Evolutionary conservation across 805 yeast species (phyloP).

Genomic region (Hermanozyma aechmeae): DNA sequence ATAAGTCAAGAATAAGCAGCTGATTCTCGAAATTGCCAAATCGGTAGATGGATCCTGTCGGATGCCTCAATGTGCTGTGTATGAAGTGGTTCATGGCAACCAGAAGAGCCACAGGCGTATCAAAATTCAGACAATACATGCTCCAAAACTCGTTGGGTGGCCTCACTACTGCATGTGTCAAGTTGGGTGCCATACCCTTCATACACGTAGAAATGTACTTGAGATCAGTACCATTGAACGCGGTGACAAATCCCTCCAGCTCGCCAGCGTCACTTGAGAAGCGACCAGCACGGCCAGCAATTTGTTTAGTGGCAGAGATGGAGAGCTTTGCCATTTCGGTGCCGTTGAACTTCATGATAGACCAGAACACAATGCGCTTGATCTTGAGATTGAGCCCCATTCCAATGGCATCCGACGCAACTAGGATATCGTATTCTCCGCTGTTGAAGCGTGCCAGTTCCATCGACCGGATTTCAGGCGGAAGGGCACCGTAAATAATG

Average conservation of each 20-base stretch:
- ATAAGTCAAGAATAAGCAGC: conserved; percentile 31
- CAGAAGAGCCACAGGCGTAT: conserved; percentile 37
- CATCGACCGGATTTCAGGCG: conserved; percentile 85
- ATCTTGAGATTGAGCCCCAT: conserved; percentile 92
- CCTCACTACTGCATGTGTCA: conserved; percentile 63
- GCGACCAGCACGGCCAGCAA: conserved; percentile 95
- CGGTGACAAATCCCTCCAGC: conserved; percentile 43
- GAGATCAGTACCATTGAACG: conserved; percentile 38
- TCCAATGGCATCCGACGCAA: conserved; percentile 96
- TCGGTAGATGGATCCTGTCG: too few species aligned
- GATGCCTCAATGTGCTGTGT: conserved; percentile 28
- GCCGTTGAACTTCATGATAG: conserved; percentile 67
- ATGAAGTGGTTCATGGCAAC: conserved; percentile 28
- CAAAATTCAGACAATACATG: conserved; percentile 52
- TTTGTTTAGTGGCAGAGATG: conserved; percentile 72
- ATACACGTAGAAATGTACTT: conserved; percentile 38
- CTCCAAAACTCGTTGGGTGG: conserved; percentile 71
- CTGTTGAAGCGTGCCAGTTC: conserved; percentile 75
- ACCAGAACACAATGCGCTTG: conserved; percentile 67
- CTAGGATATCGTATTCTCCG: conserved; percentile 73
- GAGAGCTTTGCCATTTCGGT: conserved; percentile 35
- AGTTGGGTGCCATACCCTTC: conserved; percentile 39
- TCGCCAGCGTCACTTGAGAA: conserved; percentile 32
- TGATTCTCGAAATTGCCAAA: too few species aligned
- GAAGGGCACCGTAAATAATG: conserved; percentile 89